phyloP scores from a whole-genome alignment of 495 filamentous ascomycete genomes.

The Penicillium longicatenatum region DNA sequence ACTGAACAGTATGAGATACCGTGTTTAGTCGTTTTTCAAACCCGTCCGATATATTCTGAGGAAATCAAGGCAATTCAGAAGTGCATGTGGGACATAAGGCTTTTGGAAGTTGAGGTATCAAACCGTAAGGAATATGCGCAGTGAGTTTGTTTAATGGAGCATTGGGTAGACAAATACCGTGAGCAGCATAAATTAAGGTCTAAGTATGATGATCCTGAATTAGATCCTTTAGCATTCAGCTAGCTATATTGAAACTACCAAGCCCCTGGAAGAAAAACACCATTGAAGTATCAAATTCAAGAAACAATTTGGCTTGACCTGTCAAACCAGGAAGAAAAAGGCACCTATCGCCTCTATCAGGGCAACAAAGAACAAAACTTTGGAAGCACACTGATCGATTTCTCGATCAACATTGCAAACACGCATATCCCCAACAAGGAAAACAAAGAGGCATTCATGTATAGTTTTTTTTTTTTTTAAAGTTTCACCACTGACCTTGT shows the following conservation, averaged over 20 bases:
- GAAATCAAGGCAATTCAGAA: too few relatives aligned
- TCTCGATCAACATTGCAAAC: neutral
- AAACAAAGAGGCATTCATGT: neutral
- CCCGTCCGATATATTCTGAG: too few relatives aligned
- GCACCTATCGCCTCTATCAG: constrained; percentile 2
- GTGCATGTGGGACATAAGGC: too few relatives aligned
- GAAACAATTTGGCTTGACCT: constrained; percentile 7
- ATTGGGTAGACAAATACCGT: too few relatives aligned
- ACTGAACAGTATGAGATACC: too few relatives aligned
- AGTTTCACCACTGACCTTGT: constrained; percentile 3
- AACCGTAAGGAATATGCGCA: too few relatives aligned
- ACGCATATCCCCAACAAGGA: neutral
- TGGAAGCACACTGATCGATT: neutral
- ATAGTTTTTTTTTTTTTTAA: neutral
- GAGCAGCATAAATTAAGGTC: too few relatives aligned
- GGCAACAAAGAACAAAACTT: neutral
- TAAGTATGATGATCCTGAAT: neutral
- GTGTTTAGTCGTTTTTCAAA: too few relatives aligned
- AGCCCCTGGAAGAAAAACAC: neutral
- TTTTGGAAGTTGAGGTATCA: too few relatives aligned
- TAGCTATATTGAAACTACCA: neutral
- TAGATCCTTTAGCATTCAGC: neutral
- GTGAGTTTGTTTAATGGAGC: too few relatives aligned
- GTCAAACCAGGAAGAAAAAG: constrained; percentile 10
- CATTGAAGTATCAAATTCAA: constrained; percentile 3